Evolutionary conservation across 2,329 filamentous ascomycete genomes (phyloP), one percentile per base, ranked within the genome.

Genomic region (Ceratocystis huliohia): DNA sequence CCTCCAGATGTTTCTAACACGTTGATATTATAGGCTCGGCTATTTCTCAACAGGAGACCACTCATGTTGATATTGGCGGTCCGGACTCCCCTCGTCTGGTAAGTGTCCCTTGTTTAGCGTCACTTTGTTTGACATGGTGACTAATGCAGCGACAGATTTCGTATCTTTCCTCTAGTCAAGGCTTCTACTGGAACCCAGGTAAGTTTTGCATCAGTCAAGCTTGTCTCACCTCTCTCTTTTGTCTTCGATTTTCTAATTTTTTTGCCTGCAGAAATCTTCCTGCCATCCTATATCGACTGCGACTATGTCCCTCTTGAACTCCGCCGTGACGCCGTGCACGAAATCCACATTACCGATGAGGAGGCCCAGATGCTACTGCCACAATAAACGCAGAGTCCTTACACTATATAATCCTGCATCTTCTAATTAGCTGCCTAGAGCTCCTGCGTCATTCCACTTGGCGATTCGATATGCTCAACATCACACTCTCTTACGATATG

Each of bases 101-200:
- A 77, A 87, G 91, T 77, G 74, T 85, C 20, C 57, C 37, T 53
- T 53, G 44, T 17, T 15, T 28, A n/a, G 20, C 28, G 33, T 2
- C 2, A 7, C 7, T 8, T 25, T 37, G 13, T n/a, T 44, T 17
- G 44, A 28, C n/a, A 46, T 50, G 15, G 30, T 65, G 45, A 46
- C 62, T 44, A 46, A 59, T 15, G 13, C 13, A 15, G 25, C 44
- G 65, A 65, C 70, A 91, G 88, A 90, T 92, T 70, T 89, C 88
- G 25, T 93, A 90, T 74, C 84, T 92, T 63, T 86, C 88, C 69
- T 87, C 86, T 5, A 88, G 85, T 72, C 88, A 93, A 76, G 88
- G 88, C 67, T 93, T 91, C 73, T 84, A 86, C 69, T 93, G 88
- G 88, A 92, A 92, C 75, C 88, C 88, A 74, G 86, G 85, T 87